phyloP scores from a whole-genome alignment of 1,284 basidiomycete genomes.

The Coniferiporia weirii region DNA sequence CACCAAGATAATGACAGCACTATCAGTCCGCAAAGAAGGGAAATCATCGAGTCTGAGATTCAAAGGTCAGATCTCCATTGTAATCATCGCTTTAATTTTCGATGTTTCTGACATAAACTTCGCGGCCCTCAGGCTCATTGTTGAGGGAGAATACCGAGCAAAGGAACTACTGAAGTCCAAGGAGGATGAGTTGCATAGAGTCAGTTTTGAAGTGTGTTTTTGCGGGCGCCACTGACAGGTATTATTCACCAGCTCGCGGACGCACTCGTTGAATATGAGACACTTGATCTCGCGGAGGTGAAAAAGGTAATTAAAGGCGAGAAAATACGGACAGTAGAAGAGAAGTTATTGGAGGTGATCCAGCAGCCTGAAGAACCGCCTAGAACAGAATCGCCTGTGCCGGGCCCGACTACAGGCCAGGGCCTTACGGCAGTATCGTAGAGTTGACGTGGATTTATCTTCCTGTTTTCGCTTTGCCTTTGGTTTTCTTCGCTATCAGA shows the following conservation, averaged over 20 bases:
- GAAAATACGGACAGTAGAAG: conserved; percentile 60
- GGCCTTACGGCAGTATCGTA: conserved; percentile 16
- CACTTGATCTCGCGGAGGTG: conserved; percentile 84
- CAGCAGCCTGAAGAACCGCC: conserved; percentile 5
- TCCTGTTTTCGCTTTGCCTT: conserved; percentile 14
- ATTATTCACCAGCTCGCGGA: conserved; percentile 60
- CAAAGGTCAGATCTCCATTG: conserved; percentile 49
- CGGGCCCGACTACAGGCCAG: neutral
- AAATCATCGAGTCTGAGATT: conserved; percentile 83
- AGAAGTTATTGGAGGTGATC: conserved; percentile 50
- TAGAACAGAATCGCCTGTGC: neutral
- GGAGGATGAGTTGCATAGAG: conserved; percentile 77
- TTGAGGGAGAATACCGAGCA: conserved; percentile 69
- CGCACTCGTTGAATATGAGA: conserved; percentile 91
- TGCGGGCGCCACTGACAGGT: conserved; percentile 10
- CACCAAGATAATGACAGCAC: conserved; percentile 67
- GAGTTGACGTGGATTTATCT: neutral
- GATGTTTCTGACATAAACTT: neutral
- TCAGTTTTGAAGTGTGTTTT: conserved; percentile 32
- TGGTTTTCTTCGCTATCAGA: conserved; percentile 9
- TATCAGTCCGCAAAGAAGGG: conserved; percentile 68
- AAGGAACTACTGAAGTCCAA: conserved; percentile 62
- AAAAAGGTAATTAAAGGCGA: conserved; percentile 79
- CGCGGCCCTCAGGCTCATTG: conserved; percentile 59
- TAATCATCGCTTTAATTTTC: neutral